Percentiles rank a stretch among this genome's conserved stretches.
Evolutionary conservation across 257 asterid species (phyloP).

Genomic region (Apocynum venetum): DNA sequence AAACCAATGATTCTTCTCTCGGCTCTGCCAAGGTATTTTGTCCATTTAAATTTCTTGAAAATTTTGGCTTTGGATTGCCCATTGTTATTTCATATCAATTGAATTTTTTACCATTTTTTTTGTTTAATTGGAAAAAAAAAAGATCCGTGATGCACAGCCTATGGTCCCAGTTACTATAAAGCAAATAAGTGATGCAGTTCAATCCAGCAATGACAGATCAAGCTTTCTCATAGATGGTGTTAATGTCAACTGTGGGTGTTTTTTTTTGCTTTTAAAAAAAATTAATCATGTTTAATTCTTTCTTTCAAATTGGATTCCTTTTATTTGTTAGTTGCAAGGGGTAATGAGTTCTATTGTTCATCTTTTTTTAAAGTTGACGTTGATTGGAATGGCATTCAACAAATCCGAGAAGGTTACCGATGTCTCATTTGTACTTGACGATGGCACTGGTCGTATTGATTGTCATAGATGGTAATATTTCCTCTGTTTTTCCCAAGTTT

Average conservation of each 20-base stretch:
- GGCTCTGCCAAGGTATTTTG: conserved; percentile 58
- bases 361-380: conserved; percentile 47
- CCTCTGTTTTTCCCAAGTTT: not conserved
- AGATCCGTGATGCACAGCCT: conserved; percentile 71
- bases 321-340: not conserved
- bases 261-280: not conserved
- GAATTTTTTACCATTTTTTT: not conserved
- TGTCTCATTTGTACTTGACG: conserved; percentile 66
- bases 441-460: conserved; percentile 81
- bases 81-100: not conserved
- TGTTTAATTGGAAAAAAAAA: not conserved
- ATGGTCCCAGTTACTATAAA: conserved; percentile 77
- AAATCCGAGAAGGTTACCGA: conserved; percentile 57
- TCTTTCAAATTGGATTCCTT: not conserved
- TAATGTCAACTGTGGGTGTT: conserved; percentile 51
- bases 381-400: conserved; percentile 65
- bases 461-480: conserved; percentile 67
- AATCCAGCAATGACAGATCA: conserved; percentile 52
- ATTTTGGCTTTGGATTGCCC: not conserved
- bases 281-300: not conserved
- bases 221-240: conserved; percentile 51
- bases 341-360: not conserved
- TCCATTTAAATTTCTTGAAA: not conserved
- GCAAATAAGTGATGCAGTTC: conserved; percentile 55
- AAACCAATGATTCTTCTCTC: conserved; percentile 39